Conservation (phyloP, 2,329 filamentous ascomycete species). For the Aspergillus chevalieri region DNA sequence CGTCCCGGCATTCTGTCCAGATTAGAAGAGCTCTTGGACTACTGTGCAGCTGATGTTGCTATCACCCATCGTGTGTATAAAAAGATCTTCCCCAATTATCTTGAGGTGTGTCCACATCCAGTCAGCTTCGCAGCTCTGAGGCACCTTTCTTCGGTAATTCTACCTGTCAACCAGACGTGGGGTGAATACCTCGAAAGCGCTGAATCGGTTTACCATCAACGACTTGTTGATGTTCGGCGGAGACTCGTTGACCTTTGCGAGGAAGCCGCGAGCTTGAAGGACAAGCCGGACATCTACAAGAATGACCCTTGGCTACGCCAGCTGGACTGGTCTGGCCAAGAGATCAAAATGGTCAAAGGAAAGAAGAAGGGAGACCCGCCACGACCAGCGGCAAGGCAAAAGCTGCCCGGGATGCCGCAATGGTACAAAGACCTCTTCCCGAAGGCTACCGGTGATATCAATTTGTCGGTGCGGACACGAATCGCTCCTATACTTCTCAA, state of each 20-base stretch:
- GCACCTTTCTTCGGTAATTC: conserved; percentile 86
- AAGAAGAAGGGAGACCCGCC: conserved; percentile 81
- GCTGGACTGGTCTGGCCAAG: conserved; percentile 92
- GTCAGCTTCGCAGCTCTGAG: conserved; percentile 93
- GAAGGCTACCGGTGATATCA: conserved; percentile 60
- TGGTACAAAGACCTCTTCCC: conserved; percentile 93
- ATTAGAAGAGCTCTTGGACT: conserved; percentile 78
- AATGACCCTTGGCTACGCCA: conserved; percentile 88
- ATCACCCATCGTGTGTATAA: conserved; percentile 93
- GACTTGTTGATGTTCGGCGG: conserved; percentile 71
- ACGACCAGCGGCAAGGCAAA: conserved; percentile 73
- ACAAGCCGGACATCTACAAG: conserved; percentile 60
- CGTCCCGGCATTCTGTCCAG: conserved; percentile 63
- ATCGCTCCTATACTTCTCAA: conserved; percentile 79
- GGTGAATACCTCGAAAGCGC: conserved; percentile 75
- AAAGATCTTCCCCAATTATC: conserved; percentile 83
- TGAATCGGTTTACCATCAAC: conserved; percentile 72
- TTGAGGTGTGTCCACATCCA: conserved; percentile 86
- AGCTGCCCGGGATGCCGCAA: conserved; percentile 86
- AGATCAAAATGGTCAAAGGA: conserved; percentile 82
- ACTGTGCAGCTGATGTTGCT: conserved; percentile 89
- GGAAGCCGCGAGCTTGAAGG: conserved; percentile 69
- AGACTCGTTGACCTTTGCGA: conserved; percentile 68
- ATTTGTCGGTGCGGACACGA: conserved; percentile 76
- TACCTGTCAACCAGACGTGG: conserved; percentile 87